phyloP scores from a whole-genome alignment of 2,329 filamentous ascomycete genomes.

The Cyclaneusma minus region DNA sequence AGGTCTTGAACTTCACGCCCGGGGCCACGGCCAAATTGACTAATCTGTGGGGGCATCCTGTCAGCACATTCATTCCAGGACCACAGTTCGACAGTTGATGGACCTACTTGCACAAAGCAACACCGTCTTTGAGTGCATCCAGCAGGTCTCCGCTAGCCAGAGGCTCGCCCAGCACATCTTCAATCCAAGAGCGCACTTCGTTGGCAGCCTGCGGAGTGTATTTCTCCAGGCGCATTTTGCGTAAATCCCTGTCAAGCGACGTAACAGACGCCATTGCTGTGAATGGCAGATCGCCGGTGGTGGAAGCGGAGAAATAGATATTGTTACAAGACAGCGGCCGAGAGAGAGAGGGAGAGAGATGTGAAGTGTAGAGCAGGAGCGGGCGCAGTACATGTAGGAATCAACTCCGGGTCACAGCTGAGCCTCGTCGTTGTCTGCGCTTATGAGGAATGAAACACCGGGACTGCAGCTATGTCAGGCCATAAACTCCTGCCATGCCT shows the following conservation, averaged over 20 bases:
- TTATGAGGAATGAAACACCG: no score
- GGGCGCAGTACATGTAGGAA: no score
- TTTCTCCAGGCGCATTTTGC: constrained; percentile 78
- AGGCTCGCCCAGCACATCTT: constrained; percentile 59
- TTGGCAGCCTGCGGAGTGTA: constrained; percentile 85
- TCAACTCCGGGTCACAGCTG: no score
- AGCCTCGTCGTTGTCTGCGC: no score
- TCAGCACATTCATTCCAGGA: constrained; percentile 1
- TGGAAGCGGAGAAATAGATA: no score
- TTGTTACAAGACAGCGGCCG: no score
- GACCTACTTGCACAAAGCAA: constrained; percentile 76
- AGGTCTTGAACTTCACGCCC: constrained; percentile 77
- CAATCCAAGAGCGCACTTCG: constrained; percentile 76
- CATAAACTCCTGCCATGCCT: no score
- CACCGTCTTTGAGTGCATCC: constrained; percentile 77
- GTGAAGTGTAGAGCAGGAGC: no score
- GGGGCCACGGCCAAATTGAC: constrained; percentile 68
- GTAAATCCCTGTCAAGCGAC: constrained; percentile 89
- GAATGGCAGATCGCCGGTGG: no score
- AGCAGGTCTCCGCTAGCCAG: constrained; percentile 64
- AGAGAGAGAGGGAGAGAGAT: no score
- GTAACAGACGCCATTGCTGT: constrained; percentile 73
- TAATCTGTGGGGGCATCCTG: constrained; percentile 38
- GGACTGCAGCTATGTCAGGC: no score
- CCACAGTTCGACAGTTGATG: not conserved